phyloP scores from a whole-genome alignment of 2,329 filamentous ascomycete species.

The Diaporthe vaccinii region DNA sequence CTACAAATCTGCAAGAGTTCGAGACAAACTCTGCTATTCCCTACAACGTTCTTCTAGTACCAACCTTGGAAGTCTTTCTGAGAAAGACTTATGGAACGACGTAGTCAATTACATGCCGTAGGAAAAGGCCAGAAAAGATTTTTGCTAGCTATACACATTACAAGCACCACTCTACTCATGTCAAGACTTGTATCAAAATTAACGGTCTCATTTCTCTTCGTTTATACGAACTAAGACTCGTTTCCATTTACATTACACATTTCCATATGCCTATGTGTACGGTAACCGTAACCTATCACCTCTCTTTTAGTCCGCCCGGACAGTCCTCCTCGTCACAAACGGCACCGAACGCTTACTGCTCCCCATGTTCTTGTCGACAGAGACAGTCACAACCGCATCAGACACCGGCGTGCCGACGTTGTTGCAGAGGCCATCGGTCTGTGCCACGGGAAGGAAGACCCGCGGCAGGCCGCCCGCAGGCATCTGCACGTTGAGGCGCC shows the following conservation, averaged over 20 bases:
- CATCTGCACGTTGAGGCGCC: constrained; percentile 59
- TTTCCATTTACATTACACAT: constrained; percentile 9
- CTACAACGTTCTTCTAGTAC: too few species aligned
- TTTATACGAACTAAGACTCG: neutral
- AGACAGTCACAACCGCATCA: neutral
- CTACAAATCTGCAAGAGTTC: too few species aligned
- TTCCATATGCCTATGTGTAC: neutral
- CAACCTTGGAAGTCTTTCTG: too few species aligned
- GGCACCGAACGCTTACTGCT: constrained; percentile 17
- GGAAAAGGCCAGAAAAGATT: neutral
- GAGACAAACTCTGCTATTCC: neutral
- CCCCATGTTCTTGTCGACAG: constrained; percentile 29
- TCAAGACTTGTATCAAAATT: neutral
- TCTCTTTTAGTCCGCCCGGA: neutral
- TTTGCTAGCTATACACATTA: neutral
- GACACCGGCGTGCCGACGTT: constrained; percentile 20
- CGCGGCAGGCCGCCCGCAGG: constrained; percentile 55
- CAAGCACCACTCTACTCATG: neutral
- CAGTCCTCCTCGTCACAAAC: constrained; percentile 22
- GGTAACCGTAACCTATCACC: neutral
- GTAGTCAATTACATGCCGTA: neutral
- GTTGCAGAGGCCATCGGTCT: constrained; percentile 32
- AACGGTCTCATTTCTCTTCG: neutral
- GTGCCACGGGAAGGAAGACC: constrained; percentile 53
- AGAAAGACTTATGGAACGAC: neutral